Percentiles rank a stretch among this genome's conserved stretches.
Evolutionary conservation across 768 basidiomycete species (phyloP).

Genomic region (Mycena vulgaris): DNA sequence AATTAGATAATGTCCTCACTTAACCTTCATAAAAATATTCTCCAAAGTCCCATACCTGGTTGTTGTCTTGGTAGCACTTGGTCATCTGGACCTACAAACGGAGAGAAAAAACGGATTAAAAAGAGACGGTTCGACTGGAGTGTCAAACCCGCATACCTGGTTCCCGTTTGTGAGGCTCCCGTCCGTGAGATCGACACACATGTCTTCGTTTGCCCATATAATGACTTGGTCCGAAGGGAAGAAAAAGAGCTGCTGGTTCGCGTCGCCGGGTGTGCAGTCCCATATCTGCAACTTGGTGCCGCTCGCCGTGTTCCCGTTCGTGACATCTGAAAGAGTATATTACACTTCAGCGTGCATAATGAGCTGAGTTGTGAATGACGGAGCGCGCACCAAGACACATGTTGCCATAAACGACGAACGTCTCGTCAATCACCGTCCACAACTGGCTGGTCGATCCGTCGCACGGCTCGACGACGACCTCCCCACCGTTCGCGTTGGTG

Average conservation of each 20-base stretch:
- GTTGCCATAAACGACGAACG: slow-evolving; percentile 15
- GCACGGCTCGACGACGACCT: slow-evolving; percentile 19
- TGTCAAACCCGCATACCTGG: slow-evolving; percentile 4
- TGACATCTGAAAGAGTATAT: background rate
- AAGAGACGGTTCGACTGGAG: background rate
- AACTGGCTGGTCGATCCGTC: slow-evolving; percentile 16
- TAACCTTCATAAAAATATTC: background rate
- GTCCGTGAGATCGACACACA: slow-evolving; percentile 30
- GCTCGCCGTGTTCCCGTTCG: slow-evolving; percentile 30
- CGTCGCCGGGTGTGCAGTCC: slow-evolving; percentile 38
- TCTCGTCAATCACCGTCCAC: slow-evolving; percentile 8
- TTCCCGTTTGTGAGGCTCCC: slow-evolving; percentile 19
- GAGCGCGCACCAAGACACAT: slow-evolving; percentile 22
- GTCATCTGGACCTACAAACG: slow-evolving; percentile 1
- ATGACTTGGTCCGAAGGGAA: slow-evolving; percentile 3
- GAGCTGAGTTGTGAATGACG: background rate
- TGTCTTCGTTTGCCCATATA: slow-evolving; percentile 25
- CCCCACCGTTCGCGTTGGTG: background rate
- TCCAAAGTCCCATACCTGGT: background rate
- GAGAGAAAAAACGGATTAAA: background rate
- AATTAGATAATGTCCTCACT: no score
- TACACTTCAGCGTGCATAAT: background rate
- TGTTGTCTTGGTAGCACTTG: background rate
- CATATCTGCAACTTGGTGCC: slow-evolving; percentile 47
- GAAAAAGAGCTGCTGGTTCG: slow-evolving; percentile 37